Base-by-base conservation (phyloP, 495 filamentous ascomycete genomes). In the Baudoinia panamericana region DNA sequence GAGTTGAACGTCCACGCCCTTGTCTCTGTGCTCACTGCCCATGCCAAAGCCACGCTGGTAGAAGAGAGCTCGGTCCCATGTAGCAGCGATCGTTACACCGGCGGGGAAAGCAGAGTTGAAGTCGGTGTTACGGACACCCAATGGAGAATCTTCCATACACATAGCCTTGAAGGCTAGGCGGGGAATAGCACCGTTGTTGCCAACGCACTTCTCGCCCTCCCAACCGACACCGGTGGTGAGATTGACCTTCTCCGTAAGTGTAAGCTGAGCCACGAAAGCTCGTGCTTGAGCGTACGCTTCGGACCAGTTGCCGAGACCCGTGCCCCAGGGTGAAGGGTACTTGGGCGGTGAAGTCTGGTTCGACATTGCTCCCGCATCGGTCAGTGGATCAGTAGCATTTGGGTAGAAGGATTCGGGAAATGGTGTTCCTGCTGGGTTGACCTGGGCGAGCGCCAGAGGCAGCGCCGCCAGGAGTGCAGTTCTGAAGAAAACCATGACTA, bases 231-330 rank as follows among this genome's bases (percentile, higher is more conserved):
- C 86, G 8, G 84, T 93, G 1, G 86, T 93, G 43, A 95, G 52
- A 53, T 95, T 95, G 56, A 93, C 81, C 67, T 94, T 94, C 65
- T 94, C 86, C 9, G 78, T 61, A 42, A 94, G 61, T 0, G 85
- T 94, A 57, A 94, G 63, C 60, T 84, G 73, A 5, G 76, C 78
- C 26, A 94, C 86, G 45, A 93, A 88, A 0, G 64, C 70, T 45
- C 72, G 72, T 4, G 86, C 86, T 50, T 84, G 79, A 24, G 56
- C 60, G 55, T 93, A 86, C 9, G 84, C 83, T 4, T 78, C 76
- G 27, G 72, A 67, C 86, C 86, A 93, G 24, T 75, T 78, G 30
- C 70, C 74, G 5, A 76, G 69, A 21, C 75, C 71, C 47, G 73
- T 68, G 63, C 73, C 75, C 81, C 87, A 88, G 62, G 86, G 84